Evolutionary conservation across 2,329 filamentous ascomycete genomes (phyloP).

Genomic region (Pseudogymnoascus sp.): DNA sequence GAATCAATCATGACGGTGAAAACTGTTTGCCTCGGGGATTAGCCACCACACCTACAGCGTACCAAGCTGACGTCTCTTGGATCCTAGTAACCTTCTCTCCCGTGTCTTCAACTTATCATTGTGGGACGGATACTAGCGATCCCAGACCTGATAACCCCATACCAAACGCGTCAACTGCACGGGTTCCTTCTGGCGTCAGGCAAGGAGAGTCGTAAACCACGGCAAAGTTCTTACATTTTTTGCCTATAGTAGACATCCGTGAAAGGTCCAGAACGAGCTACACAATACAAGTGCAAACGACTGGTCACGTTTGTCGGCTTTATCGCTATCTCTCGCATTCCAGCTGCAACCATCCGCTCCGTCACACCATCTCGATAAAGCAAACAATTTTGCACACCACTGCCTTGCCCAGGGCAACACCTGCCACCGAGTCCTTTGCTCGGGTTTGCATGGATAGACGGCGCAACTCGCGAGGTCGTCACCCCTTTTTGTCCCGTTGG

Average conservation of each 20-base stretch:
- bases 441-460: not conserved
- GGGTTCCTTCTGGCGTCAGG: not conserved
- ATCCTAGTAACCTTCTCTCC: not conserved
- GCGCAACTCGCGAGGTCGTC: not conserved
- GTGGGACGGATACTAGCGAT: not conserved
- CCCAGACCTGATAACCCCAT: not conserved
- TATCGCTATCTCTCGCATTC: slow-evolving; percentile 5
- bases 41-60: not conserved
- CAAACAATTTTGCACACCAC: slow-evolving; percentile 1
- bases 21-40: slow-evolving; percentile 10
- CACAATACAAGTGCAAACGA: not conserved
- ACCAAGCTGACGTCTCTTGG: slow-evolving; percentile 1
- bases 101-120: not conserved
- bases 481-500: not conserved
- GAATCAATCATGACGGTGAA: not conserved
- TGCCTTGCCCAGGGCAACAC: not conserved
- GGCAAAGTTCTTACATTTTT: not conserved
- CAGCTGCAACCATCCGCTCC: not conserved
- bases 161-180: not conserved
- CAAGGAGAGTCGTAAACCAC: not conserved
- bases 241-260: slow-evolving; percentile 5
- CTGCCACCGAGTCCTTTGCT: not conserved
- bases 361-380: not conserved
- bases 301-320: slow-evolving; percentile 5
- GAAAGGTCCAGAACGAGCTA: not conserved